phyloP scores from a whole-genome alignment of 106 monocot species.

The Acanthochlamys bracteata region DNA sequence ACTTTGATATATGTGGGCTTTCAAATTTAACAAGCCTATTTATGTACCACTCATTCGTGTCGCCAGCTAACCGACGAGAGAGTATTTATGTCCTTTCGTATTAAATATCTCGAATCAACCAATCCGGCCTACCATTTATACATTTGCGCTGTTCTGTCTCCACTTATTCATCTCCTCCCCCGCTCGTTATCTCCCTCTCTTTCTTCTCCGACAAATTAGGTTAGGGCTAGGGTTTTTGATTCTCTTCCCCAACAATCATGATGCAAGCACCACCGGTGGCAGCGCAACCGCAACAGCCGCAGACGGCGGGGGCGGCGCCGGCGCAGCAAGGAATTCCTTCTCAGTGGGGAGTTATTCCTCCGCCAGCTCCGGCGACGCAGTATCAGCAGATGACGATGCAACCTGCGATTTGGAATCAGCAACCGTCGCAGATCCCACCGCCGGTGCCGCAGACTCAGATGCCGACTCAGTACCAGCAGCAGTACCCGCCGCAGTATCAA shows the following conservation, averaged over 20 bases:
- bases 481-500: constrained; percentile 8
- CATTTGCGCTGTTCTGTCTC: neutral
- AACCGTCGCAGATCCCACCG: constrained; percentile 22
- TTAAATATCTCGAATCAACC: neutral
- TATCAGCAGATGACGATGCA: constrained; percentile 1
- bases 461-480: constrained; percentile 21
- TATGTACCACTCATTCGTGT: too few species aligned
- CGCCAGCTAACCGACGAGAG: neutral
- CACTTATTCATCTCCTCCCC: neutral
- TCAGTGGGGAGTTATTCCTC: neutral
- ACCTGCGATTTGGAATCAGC: constrained; percentile 10
- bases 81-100: neutral
- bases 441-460: constrained; percentile 16
- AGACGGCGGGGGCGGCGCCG: neutral
- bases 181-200: neutral
- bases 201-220: neutral
- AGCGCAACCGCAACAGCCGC: neutral
- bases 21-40: too few species aligned
- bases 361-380: constrained; percentile 9
- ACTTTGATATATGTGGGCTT: too few species aligned
- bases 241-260: constrained; percentile 15
- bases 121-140: neutral
- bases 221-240: constrained; percentile 13
- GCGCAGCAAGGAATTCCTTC: neutral
- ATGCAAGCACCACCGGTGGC: constrained; percentile 8